Evolutionary conservation across 306 rosid species (phyloP).

Genomic region (Oxytropis ochrocephala): DNA sequence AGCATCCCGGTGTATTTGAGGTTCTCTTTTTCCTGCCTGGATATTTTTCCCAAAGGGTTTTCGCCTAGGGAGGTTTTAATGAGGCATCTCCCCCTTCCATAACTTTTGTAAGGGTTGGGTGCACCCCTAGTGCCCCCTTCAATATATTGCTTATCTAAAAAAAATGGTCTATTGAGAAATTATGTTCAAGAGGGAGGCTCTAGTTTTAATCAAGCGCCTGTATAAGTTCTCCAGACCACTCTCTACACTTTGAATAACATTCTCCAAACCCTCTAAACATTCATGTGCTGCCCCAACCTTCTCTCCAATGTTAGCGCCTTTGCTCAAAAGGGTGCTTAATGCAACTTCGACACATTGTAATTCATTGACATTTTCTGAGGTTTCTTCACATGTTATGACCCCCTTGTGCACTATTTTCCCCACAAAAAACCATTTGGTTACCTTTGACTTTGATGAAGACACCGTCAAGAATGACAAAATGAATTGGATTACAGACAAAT

Average conservation of each 20-base stretch:
- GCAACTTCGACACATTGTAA: background rate
- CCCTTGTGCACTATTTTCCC: background rate
- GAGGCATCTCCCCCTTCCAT: too few species aligned
- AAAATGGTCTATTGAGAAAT: background rate
- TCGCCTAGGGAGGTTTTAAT: too few species aligned
- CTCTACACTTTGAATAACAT: background rate
- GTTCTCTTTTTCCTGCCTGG: too few species aligned
- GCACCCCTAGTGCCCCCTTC: too few species aligned
- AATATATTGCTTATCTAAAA: too few species aligned
- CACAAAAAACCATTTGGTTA: background rate
- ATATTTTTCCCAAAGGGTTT: too few species aligned
- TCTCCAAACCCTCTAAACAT: background rate
- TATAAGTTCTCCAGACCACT: background rate
- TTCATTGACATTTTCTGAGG: background rate
- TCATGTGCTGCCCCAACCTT: background rate
- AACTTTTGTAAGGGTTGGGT: too few species aligned
- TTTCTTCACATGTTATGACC: background rate
- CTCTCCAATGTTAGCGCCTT: background rate
- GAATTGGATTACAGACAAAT: background rate
- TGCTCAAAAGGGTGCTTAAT: background rate
- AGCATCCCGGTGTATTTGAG: too few species aligned
- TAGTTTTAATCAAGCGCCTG: background rate
- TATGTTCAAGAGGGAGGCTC: background rate
- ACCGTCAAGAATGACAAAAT: background rate
- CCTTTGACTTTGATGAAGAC: background rate